These are phyloP conservation scores for Podospora didyma DNA, from an alignment of 495 filamentous ascomycete species.

Conservation along the genomic window DNA sequence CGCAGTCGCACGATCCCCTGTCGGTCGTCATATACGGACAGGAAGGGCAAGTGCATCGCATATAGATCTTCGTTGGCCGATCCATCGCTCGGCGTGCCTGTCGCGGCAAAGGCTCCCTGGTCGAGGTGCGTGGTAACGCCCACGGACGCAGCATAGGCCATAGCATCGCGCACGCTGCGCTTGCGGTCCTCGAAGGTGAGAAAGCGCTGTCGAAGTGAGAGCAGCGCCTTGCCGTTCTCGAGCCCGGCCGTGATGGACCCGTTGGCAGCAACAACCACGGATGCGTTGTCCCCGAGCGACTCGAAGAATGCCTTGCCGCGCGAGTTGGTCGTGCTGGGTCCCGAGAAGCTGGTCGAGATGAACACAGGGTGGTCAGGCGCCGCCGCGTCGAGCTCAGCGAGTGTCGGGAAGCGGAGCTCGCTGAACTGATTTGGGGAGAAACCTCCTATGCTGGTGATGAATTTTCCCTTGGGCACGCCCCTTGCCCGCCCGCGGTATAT, in stretches of 20 bases:
- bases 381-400: slow-evolving; percentile 20
- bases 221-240: slow-evolving; percentile 19
- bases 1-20: slow-evolving; percentile 16
- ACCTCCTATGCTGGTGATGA: slow-evolving; percentile 26
- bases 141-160: slow-evolving; percentile 21
- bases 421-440: slow-evolving; percentile 23
- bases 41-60: slow-evolving; percentile 21
- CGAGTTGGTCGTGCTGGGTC: slow-evolving; percentile 20
- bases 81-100: slow-evolving; percentile 19
- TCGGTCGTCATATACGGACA: slow-evolving; percentile 18
- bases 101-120: slow-evolving; percentile 24
- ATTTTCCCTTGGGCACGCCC: slow-evolving; percentile 9
- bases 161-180: slow-evolving; percentile 18
- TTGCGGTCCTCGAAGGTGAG: slow-evolving; percentile 16
- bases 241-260: slow-evolving; percentile 16
- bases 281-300: neutral
- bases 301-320: slow-evolving; percentile 18
- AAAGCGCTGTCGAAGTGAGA: slow-evolving; percentile 11
- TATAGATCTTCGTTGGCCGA: slow-evolving; percentile 21
- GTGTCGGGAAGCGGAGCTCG: slow-evolving; percentile 21
- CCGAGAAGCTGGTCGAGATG: slow-evolving; percentile 18
- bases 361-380: slow-evolving; percentile 21
- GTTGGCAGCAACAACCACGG: slow-evolving; percentile 2
- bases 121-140: slow-evolving; percentile 27
- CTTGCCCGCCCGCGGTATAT: slow-evolving; percentile 2